Evolutionary conservation across 176 grass and related monocot genomes (phyloP), one percentile per base, ranked within the genome.

Genomic region (Themeda triandra): DNA sequence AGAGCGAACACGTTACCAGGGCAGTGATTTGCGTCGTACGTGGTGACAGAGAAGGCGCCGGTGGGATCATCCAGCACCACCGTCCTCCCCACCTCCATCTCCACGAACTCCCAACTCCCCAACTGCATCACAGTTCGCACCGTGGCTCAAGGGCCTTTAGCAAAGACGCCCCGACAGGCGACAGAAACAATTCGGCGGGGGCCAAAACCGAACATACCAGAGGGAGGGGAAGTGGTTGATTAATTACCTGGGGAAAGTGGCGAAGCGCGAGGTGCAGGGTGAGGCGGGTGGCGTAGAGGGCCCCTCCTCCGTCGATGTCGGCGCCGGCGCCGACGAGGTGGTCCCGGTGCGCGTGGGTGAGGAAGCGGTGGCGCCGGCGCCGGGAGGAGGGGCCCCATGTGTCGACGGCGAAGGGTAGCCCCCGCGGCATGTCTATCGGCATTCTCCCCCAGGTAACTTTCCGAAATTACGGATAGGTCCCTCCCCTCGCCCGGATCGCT

Each of bases 351-450:
- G 94, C 92, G 86, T 97, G 94, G 72, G 91, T 92, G 71, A 97
- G 85, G 76, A 94, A 97, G 42, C 84, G 84, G 88, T 94, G 86
- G 78, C 90, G 75, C 65, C 88, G 87, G 78, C 85, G 82, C 35
- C 65, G 53, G 18, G 90, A 84, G 27, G 90, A 81, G 15, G 90
- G 64, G 37, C 80, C 91, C 95, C 92, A 97, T 45, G 90, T 92
- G 46, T 97, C 92, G 69, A 97, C 92, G 37, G 86, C 89, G 92
- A 97, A 92, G 68, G 92, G 90, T 28, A 97, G 87, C 0, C 90
- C 92, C 86, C 58, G 80, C 42, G 95, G 95, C 92, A 97, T 92
- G 78, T 97, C 95, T 72, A 97, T 97, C 84, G 95, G 95, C 95
- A 97, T 97, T 80, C 54, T 85, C 83, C 80, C 83, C 25, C 1